Conservation (phyloP, 345 rosid genomes). For the Barbarea vulgaris region DNA sequence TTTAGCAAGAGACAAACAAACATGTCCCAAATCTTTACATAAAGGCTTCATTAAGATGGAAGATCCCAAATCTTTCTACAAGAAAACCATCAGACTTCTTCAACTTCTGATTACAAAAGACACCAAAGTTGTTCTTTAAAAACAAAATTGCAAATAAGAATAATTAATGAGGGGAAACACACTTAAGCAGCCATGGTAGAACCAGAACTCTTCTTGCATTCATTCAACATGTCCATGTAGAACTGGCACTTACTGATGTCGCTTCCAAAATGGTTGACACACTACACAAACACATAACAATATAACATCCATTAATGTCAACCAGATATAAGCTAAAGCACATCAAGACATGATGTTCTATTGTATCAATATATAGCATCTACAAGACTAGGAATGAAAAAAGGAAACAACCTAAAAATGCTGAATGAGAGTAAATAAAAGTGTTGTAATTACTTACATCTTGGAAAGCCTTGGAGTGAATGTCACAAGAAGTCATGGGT, state of each 20-base stretch:
- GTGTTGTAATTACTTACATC: conserved; percentile 54
- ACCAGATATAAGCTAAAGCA: not conserved
- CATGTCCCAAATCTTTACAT: not conserved
- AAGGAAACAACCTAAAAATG: not conserved
- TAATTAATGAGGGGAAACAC: not conserved
- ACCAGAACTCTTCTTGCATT: conserved; percentile 80
- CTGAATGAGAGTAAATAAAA: not conserved
- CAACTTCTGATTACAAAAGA: not conserved
- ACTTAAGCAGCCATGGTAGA: conserved; percentile 52
- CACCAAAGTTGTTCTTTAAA: not conserved
- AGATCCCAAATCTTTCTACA: not conserved
- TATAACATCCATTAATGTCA: not conserved
- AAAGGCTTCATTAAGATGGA: not conserved
- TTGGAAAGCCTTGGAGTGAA: conserved; percentile 82
- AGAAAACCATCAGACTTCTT: not conserved
- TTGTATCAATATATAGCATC: not conserved
- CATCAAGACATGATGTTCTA: not conserved
- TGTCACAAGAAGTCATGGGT: conserved; percentile 56
- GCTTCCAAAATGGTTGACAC: conserved; percentile 63
- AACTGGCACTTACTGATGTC: conserved; percentile 93
- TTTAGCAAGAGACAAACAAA: too few relatives aligned
- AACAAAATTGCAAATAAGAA: not conserved
- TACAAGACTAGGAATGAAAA: not conserved
- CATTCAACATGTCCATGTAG: conserved; percentile 93
- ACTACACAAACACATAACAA: conserved; percentile 45